These are phyloP conservation scores for Marchantia paleacea DNA, from an alignment of 225 moss, liverwort and hornwort genomes.

Conservation along the genomic window DNA sequence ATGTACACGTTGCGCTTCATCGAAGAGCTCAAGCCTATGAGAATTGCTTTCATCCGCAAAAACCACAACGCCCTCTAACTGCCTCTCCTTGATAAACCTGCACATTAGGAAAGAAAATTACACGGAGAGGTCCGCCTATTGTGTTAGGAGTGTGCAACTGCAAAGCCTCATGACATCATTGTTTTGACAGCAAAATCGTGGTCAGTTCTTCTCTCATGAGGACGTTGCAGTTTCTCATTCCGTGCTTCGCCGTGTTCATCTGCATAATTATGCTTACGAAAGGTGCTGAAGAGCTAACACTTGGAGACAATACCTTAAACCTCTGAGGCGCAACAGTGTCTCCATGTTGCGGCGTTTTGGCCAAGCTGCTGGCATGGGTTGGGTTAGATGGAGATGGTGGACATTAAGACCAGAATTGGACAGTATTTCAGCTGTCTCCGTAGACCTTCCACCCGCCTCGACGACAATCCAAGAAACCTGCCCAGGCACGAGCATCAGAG, in stretches of 20 bases:
- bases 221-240: not conserved
- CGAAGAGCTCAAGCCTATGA: conserved; percentile 68
- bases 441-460: conserved; percentile 67
- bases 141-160: not conserved
- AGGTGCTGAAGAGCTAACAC: not conserved
- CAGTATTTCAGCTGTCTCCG: conserved; percentile 56
- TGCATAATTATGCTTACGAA: not conserved
- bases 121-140: not conserved
- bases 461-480: conserved; percentile 84
- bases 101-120: not conserved
- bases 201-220: not conserved
- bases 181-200: not conserved
- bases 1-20: conserved; percentile 59
- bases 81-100: conserved; percentile 70
- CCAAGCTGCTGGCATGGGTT: conserved; percentile 57
- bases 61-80: conserved; percentile 69
- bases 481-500: conserved; percentile 61
- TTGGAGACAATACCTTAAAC: conserved; percentile 55
- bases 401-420: conserved; percentile 55
- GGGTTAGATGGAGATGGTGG: conserved; percentile 53
- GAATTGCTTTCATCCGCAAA: conserved; percentile 94
- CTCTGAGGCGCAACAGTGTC: conserved; percentile 61
- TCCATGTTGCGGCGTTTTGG: conserved; percentile 64
- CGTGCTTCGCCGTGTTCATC: not conserved
- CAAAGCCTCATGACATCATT: not conserved